These are phyloP conservation scores for Laburnicola sp. DNA, from an alignment of 2,329 filamentous ascomycete genomes.

Conservation along the genomic window DNA sequence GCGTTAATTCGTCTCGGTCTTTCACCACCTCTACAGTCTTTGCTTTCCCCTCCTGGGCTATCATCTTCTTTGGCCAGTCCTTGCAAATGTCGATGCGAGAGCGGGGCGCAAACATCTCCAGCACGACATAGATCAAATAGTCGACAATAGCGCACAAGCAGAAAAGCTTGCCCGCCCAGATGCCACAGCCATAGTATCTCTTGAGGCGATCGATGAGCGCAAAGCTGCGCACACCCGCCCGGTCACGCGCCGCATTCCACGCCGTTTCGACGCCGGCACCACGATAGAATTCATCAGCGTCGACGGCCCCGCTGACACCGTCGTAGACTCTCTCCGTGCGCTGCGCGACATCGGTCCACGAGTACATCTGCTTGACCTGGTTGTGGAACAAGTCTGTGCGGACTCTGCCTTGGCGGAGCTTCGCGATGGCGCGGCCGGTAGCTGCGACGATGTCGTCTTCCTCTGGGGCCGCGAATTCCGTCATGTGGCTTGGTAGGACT, in stretches of 20 bases:
- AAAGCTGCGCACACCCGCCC: conserved; percentile 76
- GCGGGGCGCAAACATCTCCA: conserved; percentile 85
- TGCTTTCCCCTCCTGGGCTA: conserved; percentile 16
- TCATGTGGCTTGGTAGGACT: conserved; percentile 95
- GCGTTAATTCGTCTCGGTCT: conserved; percentile 17
- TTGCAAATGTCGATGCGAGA: conserved; percentile 85
- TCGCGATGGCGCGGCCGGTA: conserved; percentile 84
- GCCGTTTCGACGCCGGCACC: conserved; percentile 69
- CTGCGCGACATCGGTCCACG: conserved; percentile 92
- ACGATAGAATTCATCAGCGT: conserved; percentile 84
- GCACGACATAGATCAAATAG: conserved; percentile 83
- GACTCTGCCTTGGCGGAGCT: conserved; percentile 81
- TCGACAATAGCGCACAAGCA: conserved; percentile 93
- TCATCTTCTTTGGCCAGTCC: conserved; percentile 82
- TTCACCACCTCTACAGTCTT: conserved; percentile 15
- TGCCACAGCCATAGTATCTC: conserved; percentile 94
- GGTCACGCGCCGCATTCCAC: conserved; percentile 71
- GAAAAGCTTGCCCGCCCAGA: conserved; percentile 98
- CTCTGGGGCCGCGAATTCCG: conserved; percentile 93
- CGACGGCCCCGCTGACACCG: conserved; percentile 83
- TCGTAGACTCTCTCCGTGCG: conserved; percentile 95
- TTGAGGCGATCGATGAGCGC: conserved; percentile 93
- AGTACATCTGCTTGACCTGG: conserved; percentile 98
- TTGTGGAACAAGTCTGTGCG: conserved; percentile 94
- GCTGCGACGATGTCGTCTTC: conserved; percentile 92